Evolutionary conservation across 306 rosid species (phyloP), one percentile per base, ranked within the genome.

Genomic region (Dalbergia cultrata): DNA sequence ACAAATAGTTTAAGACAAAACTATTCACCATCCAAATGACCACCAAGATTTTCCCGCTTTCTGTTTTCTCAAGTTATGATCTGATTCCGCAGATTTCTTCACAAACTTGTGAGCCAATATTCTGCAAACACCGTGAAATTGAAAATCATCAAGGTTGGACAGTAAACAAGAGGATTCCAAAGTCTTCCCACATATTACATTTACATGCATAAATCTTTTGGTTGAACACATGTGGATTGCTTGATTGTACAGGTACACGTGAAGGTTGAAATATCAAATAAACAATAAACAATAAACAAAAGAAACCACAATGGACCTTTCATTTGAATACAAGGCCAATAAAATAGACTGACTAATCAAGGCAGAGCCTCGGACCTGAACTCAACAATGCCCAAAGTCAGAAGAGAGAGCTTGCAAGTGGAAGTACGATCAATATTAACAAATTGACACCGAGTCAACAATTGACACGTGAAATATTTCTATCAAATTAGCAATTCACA

Each of bases 31-130:
- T 87, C 96, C 98, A 71, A 90, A 88, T 58, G 94, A 72, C 98
- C 98, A 95, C 98, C 96, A 95, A 74, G 98, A 86, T 74, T 88
- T 93, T 80, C 86, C 87, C 14, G 62, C 80, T 58, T 86, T 93
- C 85, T 81, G 87, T 78, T 91, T 90, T 88, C 83, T 89, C 73
- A 70, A 72, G 58, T 74, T 72, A 72, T 33, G 85, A 31, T 89
- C 91, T 8, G 91, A 87, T 84, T 89, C 93, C 18, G 41, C 67
- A 9, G 98, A 87, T 85, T 88, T 77, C 81, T 88, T 87, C 77
- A 95, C 92, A 86, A 95, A 91, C 77, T 90, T 95, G 94, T 95
- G 99, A 74, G 97, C 97, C 83, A 95, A 87, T 94, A 93, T 89
- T 91, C 99, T 95, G 89, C 85, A 11, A 49, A 84, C 43, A 72